Conservation (phyloP, 495 filamentous ascomycete species). For the Penicillium soppii region DNA sequence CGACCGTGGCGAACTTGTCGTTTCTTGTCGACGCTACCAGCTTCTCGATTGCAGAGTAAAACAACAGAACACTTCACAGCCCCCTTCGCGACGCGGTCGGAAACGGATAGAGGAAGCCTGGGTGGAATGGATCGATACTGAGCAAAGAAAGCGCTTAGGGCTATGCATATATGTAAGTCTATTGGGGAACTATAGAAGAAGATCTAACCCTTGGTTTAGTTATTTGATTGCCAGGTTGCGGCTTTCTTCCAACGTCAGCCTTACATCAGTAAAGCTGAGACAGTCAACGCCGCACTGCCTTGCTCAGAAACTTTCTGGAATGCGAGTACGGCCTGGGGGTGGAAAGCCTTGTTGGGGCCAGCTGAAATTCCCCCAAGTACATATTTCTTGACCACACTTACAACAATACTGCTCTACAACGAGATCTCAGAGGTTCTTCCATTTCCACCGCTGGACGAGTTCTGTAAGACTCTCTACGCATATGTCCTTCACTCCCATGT, state of each 20-base stretch:
- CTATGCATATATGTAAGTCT: conserved; percentile 25
- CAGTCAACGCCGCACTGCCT: conserved; percentile 22
- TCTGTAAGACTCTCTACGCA: conserved; percentile 24
- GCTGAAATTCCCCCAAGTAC: conserved; percentile 18
- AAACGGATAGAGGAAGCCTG: conserved; percentile 18
- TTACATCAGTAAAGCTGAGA: conserved; percentile 26
- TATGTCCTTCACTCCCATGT: conserved; percentile 27
- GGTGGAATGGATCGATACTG: conserved; percentile 20
- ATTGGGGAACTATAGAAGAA: neutral
- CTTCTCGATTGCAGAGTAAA: conserved; percentile 24
- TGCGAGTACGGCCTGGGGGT: conserved; percentile 13
- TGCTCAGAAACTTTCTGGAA: conserved; percentile 21
- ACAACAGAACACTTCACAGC: neutral
- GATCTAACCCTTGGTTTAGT: conserved; percentile 4
- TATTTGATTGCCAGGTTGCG: conserved; percentile 22
- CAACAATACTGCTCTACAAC: conserved; percentile 14
- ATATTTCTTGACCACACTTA: conserved; percentile 23
- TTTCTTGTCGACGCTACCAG: conserved; percentile 17
- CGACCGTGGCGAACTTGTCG: conserved; percentile 21
- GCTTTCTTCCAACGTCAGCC: conserved; percentile 27
- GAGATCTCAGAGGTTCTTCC: conserved; percentile 4
- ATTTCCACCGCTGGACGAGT: conserved; percentile 15
- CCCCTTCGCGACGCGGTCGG: conserved; percentile 4
- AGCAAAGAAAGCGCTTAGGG: conserved; percentile 25
- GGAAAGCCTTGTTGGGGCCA: conserved; percentile 18